Evolutionary conservation across 1,139 yeast species (phyloP).

Genomic region (Hansenula anomala): DNA sequence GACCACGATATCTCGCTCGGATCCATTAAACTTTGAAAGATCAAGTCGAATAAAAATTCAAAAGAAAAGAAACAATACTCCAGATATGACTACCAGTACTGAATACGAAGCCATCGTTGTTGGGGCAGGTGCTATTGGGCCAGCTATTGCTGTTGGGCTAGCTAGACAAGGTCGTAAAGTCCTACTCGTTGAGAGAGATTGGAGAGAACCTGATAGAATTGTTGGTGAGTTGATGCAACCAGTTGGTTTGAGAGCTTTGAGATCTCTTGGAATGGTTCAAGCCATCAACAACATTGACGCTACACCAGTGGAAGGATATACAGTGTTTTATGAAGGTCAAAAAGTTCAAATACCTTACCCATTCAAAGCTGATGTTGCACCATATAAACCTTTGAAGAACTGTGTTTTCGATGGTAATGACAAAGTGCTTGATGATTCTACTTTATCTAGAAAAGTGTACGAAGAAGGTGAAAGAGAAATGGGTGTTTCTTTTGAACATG

Average conservation of each 20-base stretch:
- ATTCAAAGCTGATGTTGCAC: conserved; percentile 45
- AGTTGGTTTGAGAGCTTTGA: conserved; percentile 79
- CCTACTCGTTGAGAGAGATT: conserved; percentile 76
- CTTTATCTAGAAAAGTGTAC: conserved; percentile 46
- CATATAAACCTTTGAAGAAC: conserved; percentile 44
- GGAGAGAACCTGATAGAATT: conserved; percentile 89
- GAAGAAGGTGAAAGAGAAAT: conserved; percentile 58
- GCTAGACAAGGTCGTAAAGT: conserved; percentile 83
- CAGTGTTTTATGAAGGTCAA: conserved; percentile 60
- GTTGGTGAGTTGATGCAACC: conserved; percentile 98
- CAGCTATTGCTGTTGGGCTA: conserved; percentile 83
- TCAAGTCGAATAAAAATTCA: neutral
- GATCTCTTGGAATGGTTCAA: conserved; percentile 74
- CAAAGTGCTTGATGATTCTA: conserved; percentile 42
- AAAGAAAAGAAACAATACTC: too few relatives aligned
- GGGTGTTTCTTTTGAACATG: conserved; percentile 91
- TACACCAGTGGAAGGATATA: conserved; percentile 72
- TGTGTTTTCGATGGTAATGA: conserved; percentile 55
- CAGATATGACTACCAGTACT: neutral
- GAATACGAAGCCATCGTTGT: conserved; percentile 41
- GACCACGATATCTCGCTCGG: too few relatives aligned
- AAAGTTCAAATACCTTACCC: conserved; percentile 68
- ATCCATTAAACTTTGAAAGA: too few relatives aligned
- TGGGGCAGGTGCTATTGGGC: conserved; percentile 97
- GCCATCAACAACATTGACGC: conserved; percentile 84